Percentiles rank a stretch among this genome's conserved stretches.
These are phyloP conservation scores for Colletotrichum sp. DNA, from an alignment of 2,329 filamentous ascomycete species.

Conservation along the genomic window DNA sequence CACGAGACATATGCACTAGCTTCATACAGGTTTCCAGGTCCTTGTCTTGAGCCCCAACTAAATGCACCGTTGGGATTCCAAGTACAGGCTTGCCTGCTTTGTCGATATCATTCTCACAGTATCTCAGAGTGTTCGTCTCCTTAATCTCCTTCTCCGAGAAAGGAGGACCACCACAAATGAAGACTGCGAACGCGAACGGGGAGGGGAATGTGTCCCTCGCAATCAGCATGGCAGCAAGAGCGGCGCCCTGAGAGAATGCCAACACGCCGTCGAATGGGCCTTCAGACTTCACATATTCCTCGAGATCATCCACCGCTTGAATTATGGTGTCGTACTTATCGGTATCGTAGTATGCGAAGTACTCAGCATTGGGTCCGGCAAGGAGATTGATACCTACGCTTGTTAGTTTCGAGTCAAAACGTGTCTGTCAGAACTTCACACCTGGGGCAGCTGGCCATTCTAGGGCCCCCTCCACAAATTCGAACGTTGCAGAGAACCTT, in stretches of 20 bases:
- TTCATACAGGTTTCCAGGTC: not conserved
- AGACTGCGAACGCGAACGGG: not conserved
- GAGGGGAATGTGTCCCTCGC: not conserved
- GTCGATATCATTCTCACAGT: not conserved
- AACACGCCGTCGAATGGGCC: not conserved
- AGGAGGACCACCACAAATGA: not conserved
- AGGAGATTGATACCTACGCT: not conserved
- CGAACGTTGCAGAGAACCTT: not conserved
- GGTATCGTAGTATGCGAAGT: not conserved
- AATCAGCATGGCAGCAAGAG: not conserved
- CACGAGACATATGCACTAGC: not conserved
- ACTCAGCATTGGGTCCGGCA: not conserved
- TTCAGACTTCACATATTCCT: not conserved
- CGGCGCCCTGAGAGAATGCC: not conserved
- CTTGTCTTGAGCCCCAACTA: not conserved
- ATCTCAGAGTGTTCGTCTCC: not conserved
- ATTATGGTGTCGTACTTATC: not conserved
- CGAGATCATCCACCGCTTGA: not conserved
- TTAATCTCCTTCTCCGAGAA: not conserved
- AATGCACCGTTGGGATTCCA: not conserved
- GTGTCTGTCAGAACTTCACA: not conserved
- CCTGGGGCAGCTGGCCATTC: not conserved
- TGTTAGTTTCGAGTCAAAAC: not conserved
- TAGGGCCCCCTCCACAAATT: not conserved
- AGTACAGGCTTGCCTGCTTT: not conserved